A percentile compares a stretch with the other conserved stretches of the same genome.
Conservation (phyloP, 2,329 filamentous ascomycete species). For the Ceratocystis alfenasii region DNA sequence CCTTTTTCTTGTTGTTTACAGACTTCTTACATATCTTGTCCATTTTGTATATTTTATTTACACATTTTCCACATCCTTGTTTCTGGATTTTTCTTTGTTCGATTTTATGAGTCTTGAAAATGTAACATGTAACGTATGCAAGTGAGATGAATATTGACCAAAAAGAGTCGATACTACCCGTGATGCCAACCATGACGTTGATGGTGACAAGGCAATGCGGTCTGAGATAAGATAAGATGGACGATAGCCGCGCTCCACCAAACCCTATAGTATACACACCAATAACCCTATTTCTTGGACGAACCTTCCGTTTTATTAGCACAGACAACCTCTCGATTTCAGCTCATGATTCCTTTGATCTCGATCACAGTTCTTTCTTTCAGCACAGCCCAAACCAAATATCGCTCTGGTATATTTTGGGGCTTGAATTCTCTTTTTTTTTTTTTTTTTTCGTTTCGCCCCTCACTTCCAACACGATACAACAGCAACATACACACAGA, state of each 20-base stretch:
- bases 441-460: background rate
- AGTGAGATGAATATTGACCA: too few species aligned
- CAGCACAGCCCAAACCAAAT: too few species aligned
- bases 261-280: too few species aligned
- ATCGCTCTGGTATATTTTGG: too few species aligned
- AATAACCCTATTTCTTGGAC: too few species aligned
- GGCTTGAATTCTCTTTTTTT: background rate
- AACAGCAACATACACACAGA: background rate
- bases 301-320: too few species aligned
- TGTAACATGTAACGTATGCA: too few species aligned
- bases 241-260: too few species aligned
- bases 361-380: too few species aligned
- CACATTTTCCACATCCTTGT: slow-evolving; percentile 7
- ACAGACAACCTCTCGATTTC: too few species aligned
- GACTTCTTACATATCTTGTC: slow-evolving; percentile 6
- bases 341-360: too few species aligned
- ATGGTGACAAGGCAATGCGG: background rate
- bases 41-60: slow-evolving; percentile 11
- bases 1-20: slow-evolving; percentile 1
- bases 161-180: background rate
- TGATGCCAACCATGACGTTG: background rate
- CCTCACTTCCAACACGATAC: background rate
- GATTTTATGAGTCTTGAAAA: too few species aligned
- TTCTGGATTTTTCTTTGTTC: background rate
- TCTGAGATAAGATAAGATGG: background rate